Conservation (phyloP, 2,329 filamentous ascomycete genomes). For the Neonectria hederae region DNA sequence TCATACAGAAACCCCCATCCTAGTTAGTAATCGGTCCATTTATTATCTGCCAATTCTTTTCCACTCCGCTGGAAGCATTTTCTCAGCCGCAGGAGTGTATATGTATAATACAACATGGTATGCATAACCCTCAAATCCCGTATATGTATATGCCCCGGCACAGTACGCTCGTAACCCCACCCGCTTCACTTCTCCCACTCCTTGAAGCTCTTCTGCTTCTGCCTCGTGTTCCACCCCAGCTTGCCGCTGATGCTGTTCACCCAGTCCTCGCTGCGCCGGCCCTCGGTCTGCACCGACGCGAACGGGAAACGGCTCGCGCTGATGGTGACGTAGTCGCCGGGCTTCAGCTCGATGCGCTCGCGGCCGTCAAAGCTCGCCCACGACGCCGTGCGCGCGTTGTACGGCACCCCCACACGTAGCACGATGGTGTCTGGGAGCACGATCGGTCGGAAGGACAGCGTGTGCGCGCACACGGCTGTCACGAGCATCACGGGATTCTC, state of each 20-base stretch:
- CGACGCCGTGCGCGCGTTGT: conserved; percentile 85
- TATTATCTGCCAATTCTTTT: background rate
- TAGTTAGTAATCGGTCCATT: background rate
- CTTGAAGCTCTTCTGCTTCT: conserved; percentile 74
- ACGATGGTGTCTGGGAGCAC: conserved; percentile 97
- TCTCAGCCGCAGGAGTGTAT: background rate
- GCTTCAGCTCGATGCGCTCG: conserved; percentile 81
- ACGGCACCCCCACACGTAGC: conserved; percentile 91
- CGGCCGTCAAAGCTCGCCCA: conserved; percentile 99
- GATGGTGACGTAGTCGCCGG: conserved; percentile 86
- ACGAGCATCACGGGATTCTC: conserved; percentile 97
- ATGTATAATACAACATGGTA: background rate
- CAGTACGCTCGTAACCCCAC: background rate
- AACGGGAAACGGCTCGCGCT: conserved; percentile 84
- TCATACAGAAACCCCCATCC: no score
- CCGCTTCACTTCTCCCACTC: conserved; percentile 53
- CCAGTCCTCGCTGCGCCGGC: conserved; percentile 79
- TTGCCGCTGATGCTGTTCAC: conserved; percentile 83
- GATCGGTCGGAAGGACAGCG: conserved; percentile 93
- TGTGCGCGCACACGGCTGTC: conserved; percentile 94
- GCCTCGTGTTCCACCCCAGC: conserved; percentile 82
- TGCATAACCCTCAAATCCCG: background rate
- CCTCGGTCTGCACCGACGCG: conserved; percentile 76
- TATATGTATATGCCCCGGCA: background rate
- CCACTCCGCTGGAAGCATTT: background rate